A percentile compares a stretch with the other conserved stretches of the same genome.
Evolutionary conservation across 805 yeast species (phyloP).

Genomic region (Metschnikowia lochheadii): DNA sequence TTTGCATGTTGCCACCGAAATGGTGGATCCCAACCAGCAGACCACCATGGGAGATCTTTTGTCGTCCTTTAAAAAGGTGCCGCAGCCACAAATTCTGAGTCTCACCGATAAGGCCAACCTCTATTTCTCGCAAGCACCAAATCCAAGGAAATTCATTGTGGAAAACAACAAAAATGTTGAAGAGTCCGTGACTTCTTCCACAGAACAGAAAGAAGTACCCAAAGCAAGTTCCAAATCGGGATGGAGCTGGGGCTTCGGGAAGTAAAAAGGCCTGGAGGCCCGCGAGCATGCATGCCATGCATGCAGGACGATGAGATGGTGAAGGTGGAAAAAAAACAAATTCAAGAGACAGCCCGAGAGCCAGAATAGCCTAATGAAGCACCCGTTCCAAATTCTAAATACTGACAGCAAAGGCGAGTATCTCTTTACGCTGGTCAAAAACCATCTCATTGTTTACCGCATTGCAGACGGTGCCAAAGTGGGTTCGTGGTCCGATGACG

Average conservation of each 20-base stretch:
- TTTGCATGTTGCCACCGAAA: constrained; percentile 30
- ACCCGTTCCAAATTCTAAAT: constrained; percentile 62
- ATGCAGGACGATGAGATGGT: constrained; percentile 13
- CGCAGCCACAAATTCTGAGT: constrained; percentile 4
- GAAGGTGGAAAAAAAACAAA: constrained; percentile 6
- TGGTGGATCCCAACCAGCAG: constrained; percentile 10
- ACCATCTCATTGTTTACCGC: constrained; percentile 52
- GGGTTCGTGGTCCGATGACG: constrained; percentile 64
- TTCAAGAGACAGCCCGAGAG: not conserved
- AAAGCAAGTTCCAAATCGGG: constrained; percentile 6
- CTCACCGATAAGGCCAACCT: constrained; percentile 13
- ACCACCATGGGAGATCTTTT: constrained; percentile 16
- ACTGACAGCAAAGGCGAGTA: constrained; percentile 42
- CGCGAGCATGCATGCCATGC: not conserved
- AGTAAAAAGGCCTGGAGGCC: constrained; percentile 1
- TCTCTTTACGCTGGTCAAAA: constrained; percentile 56
- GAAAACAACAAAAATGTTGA: not conserved
- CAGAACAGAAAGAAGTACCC: constrained; percentile 1
- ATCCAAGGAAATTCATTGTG: constrained; percentile 17
- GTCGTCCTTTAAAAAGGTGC: constrained; percentile 14
- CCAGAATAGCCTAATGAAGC: constrained; percentile 42
- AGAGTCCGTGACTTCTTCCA: not conserved
- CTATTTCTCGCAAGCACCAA: constrained; percentile 14
- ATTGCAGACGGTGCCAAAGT: constrained; percentile 34
- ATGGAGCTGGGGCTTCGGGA: constrained; percentile 18